Evolutionary conservation across 305 asterid species (phyloP).

Genomic region (Fraxinus platypoda): DNA sequence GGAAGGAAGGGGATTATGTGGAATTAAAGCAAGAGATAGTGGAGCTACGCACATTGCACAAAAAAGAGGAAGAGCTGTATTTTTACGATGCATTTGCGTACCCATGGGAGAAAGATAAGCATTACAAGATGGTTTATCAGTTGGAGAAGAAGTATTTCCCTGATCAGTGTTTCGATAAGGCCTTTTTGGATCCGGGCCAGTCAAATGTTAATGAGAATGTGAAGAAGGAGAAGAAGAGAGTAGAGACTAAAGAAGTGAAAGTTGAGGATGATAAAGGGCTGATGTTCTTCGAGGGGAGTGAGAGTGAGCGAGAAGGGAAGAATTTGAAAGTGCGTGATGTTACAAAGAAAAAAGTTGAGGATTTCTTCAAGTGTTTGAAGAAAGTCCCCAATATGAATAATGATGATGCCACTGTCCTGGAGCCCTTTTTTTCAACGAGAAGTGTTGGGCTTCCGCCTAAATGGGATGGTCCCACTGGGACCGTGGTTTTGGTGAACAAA

Average conservation of each 20-base stretch:
- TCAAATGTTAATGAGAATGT: constrained; percentile 30
- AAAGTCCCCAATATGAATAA: constrained; percentile 63
- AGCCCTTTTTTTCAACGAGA: constrained; percentile 76
- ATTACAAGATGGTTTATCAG: constrained; percentile 93
- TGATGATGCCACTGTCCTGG: constrained; percentile 29
- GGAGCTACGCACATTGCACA: constrained; percentile 69
- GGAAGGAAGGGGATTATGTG: constrained; percentile 44
- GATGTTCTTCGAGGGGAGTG: constrained; percentile 67
- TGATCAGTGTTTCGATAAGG: constrained; percentile 88
- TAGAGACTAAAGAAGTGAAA: constrained; percentile 17
- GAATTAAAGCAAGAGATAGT: constrained; percentile 91
- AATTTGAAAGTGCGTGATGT: constrained; percentile 47
- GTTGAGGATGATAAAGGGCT: constrained; percentile 39
- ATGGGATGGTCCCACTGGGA: constrained; percentile 89
- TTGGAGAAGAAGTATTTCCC: constrained; percentile 94
- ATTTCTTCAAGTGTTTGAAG: constrained; percentile 92
- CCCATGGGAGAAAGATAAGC: constrained; percentile 97
- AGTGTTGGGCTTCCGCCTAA: constrained; percentile 81
- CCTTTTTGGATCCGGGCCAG: constrained; percentile 77
- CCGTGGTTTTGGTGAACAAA: constrained; percentile 82
- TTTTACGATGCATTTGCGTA: constrained; percentile 79
- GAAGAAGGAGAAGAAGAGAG: constrained; percentile 33
- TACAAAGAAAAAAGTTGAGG: constrained; percentile 87
- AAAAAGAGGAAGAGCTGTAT: constrained; percentile 83
- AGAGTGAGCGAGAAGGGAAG: constrained; percentile 33